A percentile compares a stretch with the other conserved stretches of the same genome.
Conservation (phyloP, 2,329 filamentous ascomycete genomes). For the Exophiala viscosa region DNA sequence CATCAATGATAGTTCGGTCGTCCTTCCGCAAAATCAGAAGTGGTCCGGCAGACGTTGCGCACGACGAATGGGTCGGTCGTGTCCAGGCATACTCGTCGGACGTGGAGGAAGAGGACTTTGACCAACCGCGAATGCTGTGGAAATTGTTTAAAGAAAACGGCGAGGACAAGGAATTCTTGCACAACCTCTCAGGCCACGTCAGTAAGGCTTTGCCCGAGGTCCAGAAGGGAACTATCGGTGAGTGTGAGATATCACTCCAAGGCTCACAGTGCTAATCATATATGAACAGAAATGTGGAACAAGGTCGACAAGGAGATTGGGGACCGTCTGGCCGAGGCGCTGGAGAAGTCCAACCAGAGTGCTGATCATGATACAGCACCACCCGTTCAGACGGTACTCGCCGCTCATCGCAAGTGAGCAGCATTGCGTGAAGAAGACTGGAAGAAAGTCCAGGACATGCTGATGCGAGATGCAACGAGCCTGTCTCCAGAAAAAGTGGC, state of each 20-base stretch:
- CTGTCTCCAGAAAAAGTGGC: too few species aligned
- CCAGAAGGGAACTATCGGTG: constrained; percentile 1
- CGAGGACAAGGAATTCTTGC: constrained; percentile 1
- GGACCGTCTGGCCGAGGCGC: not conserved
- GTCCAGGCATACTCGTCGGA: constrained; percentile 32
- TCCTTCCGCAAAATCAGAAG: not conserved
- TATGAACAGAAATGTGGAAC: constrained; percentile 2
- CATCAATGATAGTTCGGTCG: not conserved
- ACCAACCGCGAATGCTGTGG: constrained; percentile 44
- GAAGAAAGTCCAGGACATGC: too few species aligned
- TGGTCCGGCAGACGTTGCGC: constrained; percentile 22
- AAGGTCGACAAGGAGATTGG: constrained; percentile 5
- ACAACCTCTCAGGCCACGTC: not conserved
- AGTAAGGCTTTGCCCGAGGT: constrained; percentile 3
- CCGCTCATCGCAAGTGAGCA: not conserved
- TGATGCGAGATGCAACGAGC: too few species aligned
- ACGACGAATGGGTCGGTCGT: too few species aligned
- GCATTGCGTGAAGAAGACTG: too few species aligned
- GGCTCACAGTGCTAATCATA: not conserved
- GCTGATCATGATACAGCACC: not conserved
- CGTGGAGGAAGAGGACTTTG: constrained; percentile 45
- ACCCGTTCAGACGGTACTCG: not conserved
- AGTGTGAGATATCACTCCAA: not conserved
- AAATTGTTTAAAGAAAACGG: constrained; percentile 21
- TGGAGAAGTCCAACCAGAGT: not conserved